Conservation (phyloP, 164 flowering plant genomes). For the Macadamia integrifolia region DNA sequence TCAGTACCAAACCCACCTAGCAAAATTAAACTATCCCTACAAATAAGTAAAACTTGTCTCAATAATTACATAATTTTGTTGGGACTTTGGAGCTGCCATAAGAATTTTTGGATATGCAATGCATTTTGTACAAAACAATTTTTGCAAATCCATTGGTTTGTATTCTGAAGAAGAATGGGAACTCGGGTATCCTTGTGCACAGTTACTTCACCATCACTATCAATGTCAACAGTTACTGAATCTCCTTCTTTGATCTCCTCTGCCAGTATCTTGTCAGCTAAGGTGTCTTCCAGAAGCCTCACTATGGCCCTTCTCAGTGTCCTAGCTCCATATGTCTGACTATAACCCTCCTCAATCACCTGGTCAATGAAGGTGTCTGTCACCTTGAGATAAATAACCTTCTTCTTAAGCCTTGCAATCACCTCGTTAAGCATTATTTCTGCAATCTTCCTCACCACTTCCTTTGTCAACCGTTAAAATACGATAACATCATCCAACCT, state of each 20-base stretch:
- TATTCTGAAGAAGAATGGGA: too few relatives aligned
- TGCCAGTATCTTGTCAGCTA: slow-evolving; percentile 37
- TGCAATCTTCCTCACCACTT: slow-evolving; percentile 29
- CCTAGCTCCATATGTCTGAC: slow-evolving; percentile 43
- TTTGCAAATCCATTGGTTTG: too few relatives aligned
- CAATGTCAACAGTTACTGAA: slow-evolving; percentile 31
- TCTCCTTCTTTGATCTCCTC: slow-evolving; percentile 42
- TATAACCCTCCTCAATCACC: slow-evolving; percentile 38
- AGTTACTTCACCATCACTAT: not conserved
- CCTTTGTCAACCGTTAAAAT: slow-evolving; percentile 32
- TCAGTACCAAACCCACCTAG: too few relatives aligned
- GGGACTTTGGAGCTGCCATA: too few relatives aligned
- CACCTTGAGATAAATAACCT: slow-evolving; percentile 31
- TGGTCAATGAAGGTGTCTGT: slow-evolving; percentile 28
- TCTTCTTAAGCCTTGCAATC: slow-evolving; percentile 29
- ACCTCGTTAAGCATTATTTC: slow-evolving; percentile 40
- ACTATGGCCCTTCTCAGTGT: slow-evolving; percentile 36
- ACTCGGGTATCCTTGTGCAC: too few relatives aligned
- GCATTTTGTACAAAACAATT: too few relatives aligned
- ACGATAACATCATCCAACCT: slow-evolving; percentile 42
- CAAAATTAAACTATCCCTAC: too few relatives aligned
- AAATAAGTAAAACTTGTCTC: too few relatives aligned
- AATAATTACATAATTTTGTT: too few relatives aligned
- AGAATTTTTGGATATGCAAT: too few relatives aligned
- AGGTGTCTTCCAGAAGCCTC: slow-evolving; percentile 40